These are phyloP conservation scores for Fusarium lateritium DNA, from an alignment of 2,329 filamentous ascomycete species.

Conservation along the genomic window DNA sequence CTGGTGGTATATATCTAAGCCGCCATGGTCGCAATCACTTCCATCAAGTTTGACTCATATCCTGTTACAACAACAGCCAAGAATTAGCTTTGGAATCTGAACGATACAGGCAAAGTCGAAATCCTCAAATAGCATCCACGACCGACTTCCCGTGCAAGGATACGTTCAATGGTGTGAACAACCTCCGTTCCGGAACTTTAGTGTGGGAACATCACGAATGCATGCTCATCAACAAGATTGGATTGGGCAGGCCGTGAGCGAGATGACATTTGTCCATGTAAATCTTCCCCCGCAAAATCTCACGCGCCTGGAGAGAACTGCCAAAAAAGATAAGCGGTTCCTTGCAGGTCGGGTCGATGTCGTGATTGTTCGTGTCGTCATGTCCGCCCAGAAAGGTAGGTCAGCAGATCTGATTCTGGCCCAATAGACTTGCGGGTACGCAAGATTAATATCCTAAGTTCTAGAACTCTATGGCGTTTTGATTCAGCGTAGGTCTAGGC, in stretches of 20 bases:
- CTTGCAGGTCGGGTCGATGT: slow-evolving; percentile 40
- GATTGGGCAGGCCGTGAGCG: neutral
- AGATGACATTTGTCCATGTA: slow-evolving; percentile 14
- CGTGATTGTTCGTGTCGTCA: slow-evolving; percentile 41
- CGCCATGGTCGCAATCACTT: neutral
- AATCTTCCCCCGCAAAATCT: slow-evolving; percentile 33
- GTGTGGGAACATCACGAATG: slow-evolving; percentile 31
- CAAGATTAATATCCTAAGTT: neutral
- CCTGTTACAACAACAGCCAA: neutral
- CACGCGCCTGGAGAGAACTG: slow-evolving; percentile 17
- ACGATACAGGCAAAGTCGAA: neutral
- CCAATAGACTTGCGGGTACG: slow-evolving; percentile 3
- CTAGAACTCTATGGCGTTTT: neutral
- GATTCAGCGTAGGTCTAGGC: neutral
- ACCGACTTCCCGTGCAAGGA: slow-evolving; percentile 40
- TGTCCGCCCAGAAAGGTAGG: slow-evolving; percentile 15
- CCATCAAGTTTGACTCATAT: neutral
- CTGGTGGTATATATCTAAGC: neutral
- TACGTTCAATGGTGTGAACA: slow-evolving; percentile 34
- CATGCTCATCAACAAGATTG: slow-evolving; percentile 10
- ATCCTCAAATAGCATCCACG: slow-evolving; percentile 37
- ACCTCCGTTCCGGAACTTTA: slow-evolving; percentile 22
- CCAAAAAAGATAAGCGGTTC: slow-evolving; percentile 38
- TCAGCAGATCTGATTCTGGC: slow-evolving; percentile 24
- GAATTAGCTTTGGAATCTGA: slow-evolving; percentile 20